Conservation (phyloP, 495 filamentous ascomycete genomes). For the Neurospora terricola region DNA sequence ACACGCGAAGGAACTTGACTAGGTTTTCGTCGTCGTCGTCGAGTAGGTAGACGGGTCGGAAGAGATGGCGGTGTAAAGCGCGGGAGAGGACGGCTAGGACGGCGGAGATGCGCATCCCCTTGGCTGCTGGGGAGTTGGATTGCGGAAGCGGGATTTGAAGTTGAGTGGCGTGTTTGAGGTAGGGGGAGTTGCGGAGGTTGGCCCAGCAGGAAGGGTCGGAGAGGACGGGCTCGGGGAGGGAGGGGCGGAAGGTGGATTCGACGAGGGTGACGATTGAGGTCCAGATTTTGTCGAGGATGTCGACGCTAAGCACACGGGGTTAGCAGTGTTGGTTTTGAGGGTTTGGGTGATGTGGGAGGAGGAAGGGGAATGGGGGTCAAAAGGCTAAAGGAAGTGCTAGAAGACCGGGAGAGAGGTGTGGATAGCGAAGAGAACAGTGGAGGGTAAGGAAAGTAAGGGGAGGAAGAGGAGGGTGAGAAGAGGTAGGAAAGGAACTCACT, state of each 20-base stretch:
- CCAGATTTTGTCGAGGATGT: conserved; percentile 30
- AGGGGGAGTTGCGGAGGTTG: conserved; percentile 27
- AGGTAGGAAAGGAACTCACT: conserved; percentile 9
- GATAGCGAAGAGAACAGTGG: no score
- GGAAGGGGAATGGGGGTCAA: background rate
- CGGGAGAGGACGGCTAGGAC: conserved; percentile 27
- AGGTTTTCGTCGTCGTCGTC: conserved; percentile 25
- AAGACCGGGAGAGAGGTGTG: no score
- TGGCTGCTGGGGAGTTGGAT: conserved; percentile 26
- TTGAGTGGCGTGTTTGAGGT: conserved; percentile 28
- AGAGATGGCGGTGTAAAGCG: conserved; percentile 24
- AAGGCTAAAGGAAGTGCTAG: background rate
- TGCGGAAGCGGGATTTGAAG: conserved; percentile 25
- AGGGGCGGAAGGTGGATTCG: conserved; percentile 24
- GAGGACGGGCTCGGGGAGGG: conserved; percentile 24
- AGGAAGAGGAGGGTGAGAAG: no score
- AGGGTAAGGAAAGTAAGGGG: no score
- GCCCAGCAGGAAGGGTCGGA: conserved; percentile 26
- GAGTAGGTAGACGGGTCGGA: conserved; percentile 27
- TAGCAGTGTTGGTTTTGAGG: background rate
- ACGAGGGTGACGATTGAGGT: conserved; percentile 27
- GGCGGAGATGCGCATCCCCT: conserved; percentile 30
- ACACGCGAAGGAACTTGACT: conserved; percentile 21
- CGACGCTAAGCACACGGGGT: conserved; percentile 11
- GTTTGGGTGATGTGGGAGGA: background rate